A percentile compares a stretch with the other conserved stretches of the same genome.
Conservation (phyloP, 495 filamentous ascomycete genomes). For the Neurospora tetraspora region DNA sequence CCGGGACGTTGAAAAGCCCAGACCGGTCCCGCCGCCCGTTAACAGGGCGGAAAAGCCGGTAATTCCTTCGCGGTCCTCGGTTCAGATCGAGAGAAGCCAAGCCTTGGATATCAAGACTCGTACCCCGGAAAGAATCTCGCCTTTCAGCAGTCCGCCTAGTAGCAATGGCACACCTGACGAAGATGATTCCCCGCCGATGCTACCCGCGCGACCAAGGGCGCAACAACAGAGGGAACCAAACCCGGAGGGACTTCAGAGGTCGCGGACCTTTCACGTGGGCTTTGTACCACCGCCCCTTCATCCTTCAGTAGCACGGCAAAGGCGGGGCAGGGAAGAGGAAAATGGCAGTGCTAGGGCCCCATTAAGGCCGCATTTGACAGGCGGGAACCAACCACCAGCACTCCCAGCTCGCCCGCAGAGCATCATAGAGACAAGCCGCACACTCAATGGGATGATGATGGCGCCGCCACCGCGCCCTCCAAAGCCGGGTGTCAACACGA, state of each 20-base stretch:
- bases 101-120: slow-evolving; percentile 22
- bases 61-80: slow-evolving; percentile 35
- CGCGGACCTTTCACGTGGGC: slow-evolving; percentile 19
- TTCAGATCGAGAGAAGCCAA: slow-evolving; percentile 15
- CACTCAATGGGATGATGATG: slow-evolving; percentile 13
- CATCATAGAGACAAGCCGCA: slow-evolving; percentile 19
- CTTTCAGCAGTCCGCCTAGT: slow-evolving; percentile 83
- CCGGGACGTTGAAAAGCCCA: slow-evolving; percentile 23
- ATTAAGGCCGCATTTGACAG: slow-evolving; percentile 23
- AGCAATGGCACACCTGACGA: slow-evolving; percentile 54
- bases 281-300: slow-evolving; percentile 43
- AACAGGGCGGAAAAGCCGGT: slow-evolving; percentile 77
- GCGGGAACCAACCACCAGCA: slow-evolving; percentile 43
- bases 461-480: slow-evolving; percentile 39
- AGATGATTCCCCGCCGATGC: slow-evolving; percentile 30
- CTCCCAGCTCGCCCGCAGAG: slow-evolving; percentile 47
- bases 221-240: slow-evolving; percentile 9
- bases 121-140: slow-evolving; percentile 48
- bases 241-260: slow-evolving; percentile 10
- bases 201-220: slow-evolving; percentile 30
- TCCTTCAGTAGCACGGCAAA: slow-evolving; percentile 31
- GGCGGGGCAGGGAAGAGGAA: slow-evolving; percentile 27
- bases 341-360: slow-evolving; percentile 24
- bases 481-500: slow-evolving; percentile 29
- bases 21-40: slow-evolving; percentile 49